phyloP scores from a whole-genome alignment of 1,284 basidiomycete species.

The Cutaneotrichosporon cavernicola region DNA sequence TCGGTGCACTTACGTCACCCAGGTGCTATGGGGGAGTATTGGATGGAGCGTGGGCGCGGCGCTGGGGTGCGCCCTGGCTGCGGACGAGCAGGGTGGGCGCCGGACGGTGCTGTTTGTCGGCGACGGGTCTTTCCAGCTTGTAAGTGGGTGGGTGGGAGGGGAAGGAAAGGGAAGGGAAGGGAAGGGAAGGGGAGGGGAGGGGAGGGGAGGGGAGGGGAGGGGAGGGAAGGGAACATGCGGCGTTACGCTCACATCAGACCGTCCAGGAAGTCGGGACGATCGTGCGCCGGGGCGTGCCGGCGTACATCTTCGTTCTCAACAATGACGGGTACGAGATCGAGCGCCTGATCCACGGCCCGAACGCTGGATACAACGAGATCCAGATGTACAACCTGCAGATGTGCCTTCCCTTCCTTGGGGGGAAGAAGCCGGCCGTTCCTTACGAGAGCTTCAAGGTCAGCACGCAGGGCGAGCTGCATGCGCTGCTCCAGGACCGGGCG shows the following conservation, averaged over 20 bases:
- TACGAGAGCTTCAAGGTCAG: conserved; percentile 42
- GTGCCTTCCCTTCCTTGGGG: conserved; percentile 50
- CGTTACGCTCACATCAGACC: conserved; percentile 30
- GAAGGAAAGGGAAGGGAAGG: conserved; percentile 3
- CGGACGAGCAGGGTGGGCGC: conserved; percentile 62
- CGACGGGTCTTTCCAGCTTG: conserved; percentile 57
- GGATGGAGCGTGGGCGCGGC: conserved; percentile 59
- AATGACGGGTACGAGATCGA: conserved; percentile 90
- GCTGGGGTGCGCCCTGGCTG: conserved; percentile 61
- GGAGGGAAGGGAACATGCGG: background rate
- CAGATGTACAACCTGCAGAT: conserved; percentile 52
- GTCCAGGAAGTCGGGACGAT: conserved; percentile 57
- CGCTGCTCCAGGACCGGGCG: conserved; percentile 42
- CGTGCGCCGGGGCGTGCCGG: conserved; percentile 53
- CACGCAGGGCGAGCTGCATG: conserved; percentile 60
- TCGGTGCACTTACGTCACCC: conserved; percentile 65
- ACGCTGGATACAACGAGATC: conserved; percentile 55
- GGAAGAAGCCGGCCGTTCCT: conserved; percentile 19
- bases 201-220: conserved; percentile 6
- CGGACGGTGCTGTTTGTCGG: conserved; percentile 80
- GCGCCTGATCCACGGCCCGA: conserved; percentile 59
- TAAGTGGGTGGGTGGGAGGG: conserved; percentile 25
- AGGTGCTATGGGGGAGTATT: conserved; percentile 56
- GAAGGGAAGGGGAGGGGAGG: conserved; percentile 6
- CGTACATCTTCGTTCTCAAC: conserved; percentile 67